Base-by-base conservation (phyloP, 352 stramenopile genomes). In the Aphanomyces astaci region DNA sequence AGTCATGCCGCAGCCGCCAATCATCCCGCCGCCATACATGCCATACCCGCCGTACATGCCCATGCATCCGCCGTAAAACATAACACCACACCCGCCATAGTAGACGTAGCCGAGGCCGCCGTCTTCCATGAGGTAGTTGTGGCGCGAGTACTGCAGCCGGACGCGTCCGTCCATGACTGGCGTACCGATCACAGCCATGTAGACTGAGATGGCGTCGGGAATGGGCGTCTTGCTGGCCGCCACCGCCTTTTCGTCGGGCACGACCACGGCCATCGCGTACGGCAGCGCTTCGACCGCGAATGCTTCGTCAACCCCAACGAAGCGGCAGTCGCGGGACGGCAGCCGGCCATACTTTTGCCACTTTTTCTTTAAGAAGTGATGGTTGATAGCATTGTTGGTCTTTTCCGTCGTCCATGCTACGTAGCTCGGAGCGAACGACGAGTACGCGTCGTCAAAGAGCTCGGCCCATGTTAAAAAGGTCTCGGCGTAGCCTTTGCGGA, bases 111-210 rank as follows among this genome's bases (percentile, higher is more conserved):
- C 27, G 7, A 64, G 43, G 5, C 56, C 56, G 2, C n/a, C 56
- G 36, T 64, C 56, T 17, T 60, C 32, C 62, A 68, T 68, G 9
- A 68, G 30, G 51, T 59, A 36, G 7, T 51, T 68, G 19, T 68
- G 46, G 46, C 51, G 46, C 4, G 62, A 68, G 27, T 68, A 68
- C 24, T 51, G 62, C 62, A 52, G 30, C 10, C 62, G 62, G 15
- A 68, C 62, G 33, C 62, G 46, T 10, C 62, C 62, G 30, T 68
- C 62, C 62, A 68, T 68, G 46, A 68, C 62, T 7, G 62, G 62
- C 15, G 62, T 68, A 13, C 62, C 62, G 25, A 68, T 68, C 43
- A 68, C 62, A 11, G 62, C 49, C 40, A 68, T 30, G 39, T 68
- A 68, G 31, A 68, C 62, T n/a, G 51, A 30, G 4, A 59, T 15